Base-by-base conservation (phyloP, 2,329 filamentous ascomycete species). In the Xylaria sp. region DNA sequence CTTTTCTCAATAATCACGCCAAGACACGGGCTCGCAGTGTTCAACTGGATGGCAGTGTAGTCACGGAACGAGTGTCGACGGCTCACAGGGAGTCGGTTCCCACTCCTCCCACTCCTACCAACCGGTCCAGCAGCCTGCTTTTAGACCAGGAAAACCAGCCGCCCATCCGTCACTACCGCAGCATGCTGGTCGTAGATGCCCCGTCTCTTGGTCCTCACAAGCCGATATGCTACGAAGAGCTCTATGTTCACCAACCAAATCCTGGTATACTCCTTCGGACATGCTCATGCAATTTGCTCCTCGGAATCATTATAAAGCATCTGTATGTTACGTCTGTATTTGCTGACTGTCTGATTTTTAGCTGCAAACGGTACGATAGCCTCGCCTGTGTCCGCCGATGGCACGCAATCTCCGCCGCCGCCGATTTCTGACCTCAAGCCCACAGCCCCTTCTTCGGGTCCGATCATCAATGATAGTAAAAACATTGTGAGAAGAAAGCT, bases 401-500 rank as follows among this genome's bases (percentile, higher is more conserved):
- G 75, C 66, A 72, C 71, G 67, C 72, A 74, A 69, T 75, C 69
- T 55, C 72, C 77, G 58, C 70, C 72, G 63, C 67, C 61, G 65
- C 69, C 66, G 66, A 69, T 63, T 54, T 67, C 66, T 67, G 63
- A 69, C 64, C 45, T 66, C 7, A 65, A 60, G 50, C 8, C 60
- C 41, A 52, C 54, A 67, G 66, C 29, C 61, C 55, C 63, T 58
- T 63, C 62, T 66, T 74, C 74, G 74, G 71, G 77, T 64, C 69
- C 57, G 62, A 80, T 84, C 63, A 77, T 81, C 65, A 84, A 79
- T 69, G 89, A 91, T 69, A 88, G 88, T 82, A 88, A 88, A 77
- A 97, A 99, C 82, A 96, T 99, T 74, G 93, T 99, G 69, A 91
- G 94, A 77, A 87, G 94, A 77, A 99, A 99, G 83, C 82, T 99